phyloP scores from a whole-genome alignment of 345 rosid genomes.

The Eucalyptus polybractea region DNA sequence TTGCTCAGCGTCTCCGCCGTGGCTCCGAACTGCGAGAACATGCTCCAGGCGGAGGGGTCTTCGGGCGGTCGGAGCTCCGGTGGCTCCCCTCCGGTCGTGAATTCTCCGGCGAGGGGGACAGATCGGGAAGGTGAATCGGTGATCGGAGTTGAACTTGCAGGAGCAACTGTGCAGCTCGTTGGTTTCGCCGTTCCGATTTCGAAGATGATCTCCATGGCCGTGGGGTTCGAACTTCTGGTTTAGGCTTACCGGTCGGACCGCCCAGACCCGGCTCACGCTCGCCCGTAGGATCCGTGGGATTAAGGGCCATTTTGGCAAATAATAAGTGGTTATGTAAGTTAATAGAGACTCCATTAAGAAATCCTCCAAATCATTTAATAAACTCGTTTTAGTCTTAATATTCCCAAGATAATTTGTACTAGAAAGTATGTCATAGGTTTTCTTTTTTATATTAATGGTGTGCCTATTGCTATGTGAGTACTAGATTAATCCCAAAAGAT shows the following conservation, averaged over 20 bases:
- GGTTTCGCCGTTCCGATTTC: background rate
- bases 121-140: background rate
- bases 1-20: constrained; percentile 82
- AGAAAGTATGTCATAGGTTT: background rate
- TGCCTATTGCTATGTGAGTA: background rate
- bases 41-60: constrained; percentile 17
- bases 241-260: background rate
- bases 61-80: background rate
- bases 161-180: background rate
- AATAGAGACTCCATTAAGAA: background rate
- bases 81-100: background rate
- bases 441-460: background rate
- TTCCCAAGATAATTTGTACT: background rate
- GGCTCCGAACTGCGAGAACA: constrained; percentile 73
- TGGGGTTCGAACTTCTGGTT: background rate
- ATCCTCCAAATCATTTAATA: background rate
- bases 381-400: background rate
- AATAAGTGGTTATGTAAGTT: background rate
- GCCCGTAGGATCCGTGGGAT: background rate
- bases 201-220: background rate
- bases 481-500: background rate
- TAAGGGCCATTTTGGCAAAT: background rate
- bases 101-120: background rate
- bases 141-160: background rate
- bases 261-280: background rate